Evolutionary conservation across 2,329 filamentous ascomycete genomes (phyloP), one percentile per base, ranked within the genome.

Genomic region (Falciphora oryzae): DNA sequence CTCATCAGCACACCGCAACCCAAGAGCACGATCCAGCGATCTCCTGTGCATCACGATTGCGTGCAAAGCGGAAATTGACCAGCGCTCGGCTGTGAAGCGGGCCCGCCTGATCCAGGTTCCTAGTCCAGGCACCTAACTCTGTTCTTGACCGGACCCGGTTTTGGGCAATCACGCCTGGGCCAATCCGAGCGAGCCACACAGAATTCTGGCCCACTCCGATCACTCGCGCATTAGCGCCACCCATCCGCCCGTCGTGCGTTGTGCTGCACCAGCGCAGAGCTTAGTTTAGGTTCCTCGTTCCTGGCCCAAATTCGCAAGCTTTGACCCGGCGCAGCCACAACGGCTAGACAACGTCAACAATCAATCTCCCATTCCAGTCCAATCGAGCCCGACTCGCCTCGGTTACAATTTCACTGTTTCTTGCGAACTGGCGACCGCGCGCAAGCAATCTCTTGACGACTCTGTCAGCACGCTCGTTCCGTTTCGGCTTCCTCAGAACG

Each of bases 131-230:
- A 7, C 32, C 10, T 35, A 29, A 29, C 63, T 61, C 58, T 29
- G 38, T 61, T 25, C 18, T 62, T 59, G 27, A 14, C 65, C 65
- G 60, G 65, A 65, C 65, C 63, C 25, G 67, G 65, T 67, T 68
- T 67, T 35, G 63, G 31, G 10, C 6, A 32, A 35, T 35, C 14
- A 25, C 58, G 29, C 22, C 29, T 32, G 25, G 29, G 28, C 58
- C 58, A 60, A 60, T 60, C 58, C 58, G 16, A 35, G 31, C 31
- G 14, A 28, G n/a, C 57, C 27, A 25, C 3, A n/a, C 56, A 57
- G 38, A 44, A 18, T 16, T 18, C 44, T 25, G 44, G 22, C 44
- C 44, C 44, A 10, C 8, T 22, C 22, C 7, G 38, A 53, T 11
- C 22, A 11, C 44, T 53, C 44, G 7, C 44, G 14, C 44, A 22